Evolutionary conservation across 2,329 filamentous ascomycete species (phyloP).

Genomic region (Colletotrichum aenigma): DNA sequence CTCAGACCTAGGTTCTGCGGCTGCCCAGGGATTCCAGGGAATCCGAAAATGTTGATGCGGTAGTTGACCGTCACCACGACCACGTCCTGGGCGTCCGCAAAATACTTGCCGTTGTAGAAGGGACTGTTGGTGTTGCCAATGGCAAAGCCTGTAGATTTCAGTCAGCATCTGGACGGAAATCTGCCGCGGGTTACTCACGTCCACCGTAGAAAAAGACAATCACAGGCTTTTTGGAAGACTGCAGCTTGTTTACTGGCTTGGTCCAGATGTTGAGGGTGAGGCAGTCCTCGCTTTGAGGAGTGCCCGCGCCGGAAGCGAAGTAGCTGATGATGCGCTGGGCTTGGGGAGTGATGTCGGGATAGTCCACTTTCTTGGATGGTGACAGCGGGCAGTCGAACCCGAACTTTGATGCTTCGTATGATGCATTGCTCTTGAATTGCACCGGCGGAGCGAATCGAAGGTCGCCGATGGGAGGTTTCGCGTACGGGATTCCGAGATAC

Average conservation of each 20-base stretch:
- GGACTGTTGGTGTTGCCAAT: constrained; percentile 38
- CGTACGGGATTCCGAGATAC: constrained; percentile 39
- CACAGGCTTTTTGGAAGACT: constrained; percentile 33
- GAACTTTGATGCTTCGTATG: constrained; percentile 28
- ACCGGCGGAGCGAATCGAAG: constrained; percentile 29
- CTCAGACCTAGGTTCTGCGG: constrained; percentile 48
- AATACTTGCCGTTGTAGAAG: constrained; percentile 45
- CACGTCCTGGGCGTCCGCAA: constrained; percentile 46
- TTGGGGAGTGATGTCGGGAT: constrained; percentile 32
- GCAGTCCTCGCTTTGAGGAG: constrained; percentile 38
- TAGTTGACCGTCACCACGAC: constrained; percentile 54
- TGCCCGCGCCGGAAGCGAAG: constrained; percentile 17
- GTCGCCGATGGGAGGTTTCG: constrained; percentile 27
- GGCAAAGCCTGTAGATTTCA: constrained; percentile 19
- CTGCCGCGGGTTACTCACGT: neutral
- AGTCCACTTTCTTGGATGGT: constrained; percentile 24
- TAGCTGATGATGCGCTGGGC: constrained; percentile 27
- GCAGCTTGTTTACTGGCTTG: constrained; percentile 10
- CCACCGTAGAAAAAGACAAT: constrained; percentile 43
- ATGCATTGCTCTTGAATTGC: constrained; percentile 22
- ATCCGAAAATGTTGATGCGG: constrained; percentile 46
- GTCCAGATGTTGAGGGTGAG: constrained; percentile 43
- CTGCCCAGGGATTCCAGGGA: constrained; percentile 34
- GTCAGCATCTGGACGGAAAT: neutral
- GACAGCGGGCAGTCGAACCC: constrained; percentile 31